These are phyloP conservation scores for Raphidocelis subcapitata DNA, from an alignment of 139 green algal genomes.

Conservation along the genomic window DNA sequence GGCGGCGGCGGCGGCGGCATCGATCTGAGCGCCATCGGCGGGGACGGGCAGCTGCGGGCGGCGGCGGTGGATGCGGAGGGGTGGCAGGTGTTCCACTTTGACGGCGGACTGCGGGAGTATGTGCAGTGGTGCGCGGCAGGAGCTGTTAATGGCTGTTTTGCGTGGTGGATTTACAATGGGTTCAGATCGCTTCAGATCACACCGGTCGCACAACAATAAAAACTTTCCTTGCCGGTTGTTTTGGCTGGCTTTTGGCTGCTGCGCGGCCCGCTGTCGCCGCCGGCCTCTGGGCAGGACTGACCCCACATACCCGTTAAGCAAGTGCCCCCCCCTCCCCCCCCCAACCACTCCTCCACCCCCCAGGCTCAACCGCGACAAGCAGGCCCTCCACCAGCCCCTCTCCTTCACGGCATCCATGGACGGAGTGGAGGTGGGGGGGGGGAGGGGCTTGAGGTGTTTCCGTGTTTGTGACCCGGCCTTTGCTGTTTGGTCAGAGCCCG, in stretches of 20 bases:
- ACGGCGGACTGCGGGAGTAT: conserved; percentile 86
- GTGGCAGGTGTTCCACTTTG: conserved; percentile 75
- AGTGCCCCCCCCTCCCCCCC: too few relatives aligned
- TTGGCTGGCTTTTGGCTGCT: too few relatives aligned
- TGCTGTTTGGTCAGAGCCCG: too few relatives aligned
- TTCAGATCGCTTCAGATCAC: too few relatives aligned
- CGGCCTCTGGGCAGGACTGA: too few relatives aligned
- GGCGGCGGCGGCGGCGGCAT: conserved; percentile 1
- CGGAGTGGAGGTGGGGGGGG: conserved; percentile 63
- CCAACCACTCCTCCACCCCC: too few relatives aligned
- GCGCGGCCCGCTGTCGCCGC: too few relatives aligned
- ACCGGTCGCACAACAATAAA: too few relatives aligned
- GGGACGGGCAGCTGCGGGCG: not conserved
- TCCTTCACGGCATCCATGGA: conserved; percentile 21
- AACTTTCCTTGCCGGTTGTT: too few relatives aligned
- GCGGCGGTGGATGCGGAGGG: conserved; percentile 19
- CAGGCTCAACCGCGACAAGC: conserved; percentile 41
- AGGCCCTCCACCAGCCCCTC: conserved; percentile 78
- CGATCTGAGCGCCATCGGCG: not conserved
- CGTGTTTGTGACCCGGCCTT: too few relatives aligned
- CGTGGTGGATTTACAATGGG: too few relatives aligned
- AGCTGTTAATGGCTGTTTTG: not conserved
- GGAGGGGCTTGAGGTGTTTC: conserved; percentile 9
- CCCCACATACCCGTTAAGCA: too few relatives aligned
- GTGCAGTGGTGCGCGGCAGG: conserved; percentile 53